Percentiles rank a stretch among this genome's conserved stretches.
phyloP scores from a whole-genome alignment of 78 protist genomes.

The Dictyostelium capitatum region DNA sequence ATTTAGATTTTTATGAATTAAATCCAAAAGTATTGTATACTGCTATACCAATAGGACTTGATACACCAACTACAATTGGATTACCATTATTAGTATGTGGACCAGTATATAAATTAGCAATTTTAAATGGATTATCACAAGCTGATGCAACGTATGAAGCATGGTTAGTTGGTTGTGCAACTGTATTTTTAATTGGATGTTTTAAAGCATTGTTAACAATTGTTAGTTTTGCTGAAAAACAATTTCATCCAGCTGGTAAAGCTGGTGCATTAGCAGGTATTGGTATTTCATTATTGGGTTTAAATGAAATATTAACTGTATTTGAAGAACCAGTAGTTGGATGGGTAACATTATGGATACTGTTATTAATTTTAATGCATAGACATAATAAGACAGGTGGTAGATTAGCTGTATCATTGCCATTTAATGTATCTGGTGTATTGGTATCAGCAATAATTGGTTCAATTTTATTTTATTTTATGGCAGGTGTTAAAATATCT shows the following conservation, averaged over 20 bases:
- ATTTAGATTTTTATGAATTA: constrained; percentile 20
- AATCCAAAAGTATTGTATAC: constrained; percentile 23
- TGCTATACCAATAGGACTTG: constrained; percentile 59
- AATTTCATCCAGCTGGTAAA: constrained; percentile 75
- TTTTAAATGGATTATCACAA: background rate
- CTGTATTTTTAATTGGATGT: constrained; percentile 64
- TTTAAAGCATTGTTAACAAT: constrained; percentile 26
- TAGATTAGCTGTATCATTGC: background rate
- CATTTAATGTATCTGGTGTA: constrained; percentile 65
- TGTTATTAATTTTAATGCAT: constrained; percentile 33
- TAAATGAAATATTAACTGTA: constrained; percentile 33
- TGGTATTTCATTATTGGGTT: constrained; percentile 58
- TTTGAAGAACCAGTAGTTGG: constrained; percentile 71
- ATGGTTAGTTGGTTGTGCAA: constrained; percentile 75
- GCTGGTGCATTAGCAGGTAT: constrained; percentile 71
- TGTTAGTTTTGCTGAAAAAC: constrained; percentile 28
- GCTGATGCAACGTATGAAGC: constrained; percentile 57
- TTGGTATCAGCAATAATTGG: constrained; percentile 46
- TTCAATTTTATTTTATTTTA: constrained; percentile 34
- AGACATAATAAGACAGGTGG: constrained; percentile 42
- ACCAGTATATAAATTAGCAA: constrained; percentile 30
- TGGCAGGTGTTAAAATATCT: constrained; percentile 63
- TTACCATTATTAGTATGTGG: constrained; percentile 57
- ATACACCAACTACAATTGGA: constrained; percentile 69
- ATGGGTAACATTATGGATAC: constrained; percentile 58